Evolutionary conservation across 208 protist genomes (phyloP), one percentile per base, ranked within the genome.

Genomic region (Crithidia bombi): DNA sequence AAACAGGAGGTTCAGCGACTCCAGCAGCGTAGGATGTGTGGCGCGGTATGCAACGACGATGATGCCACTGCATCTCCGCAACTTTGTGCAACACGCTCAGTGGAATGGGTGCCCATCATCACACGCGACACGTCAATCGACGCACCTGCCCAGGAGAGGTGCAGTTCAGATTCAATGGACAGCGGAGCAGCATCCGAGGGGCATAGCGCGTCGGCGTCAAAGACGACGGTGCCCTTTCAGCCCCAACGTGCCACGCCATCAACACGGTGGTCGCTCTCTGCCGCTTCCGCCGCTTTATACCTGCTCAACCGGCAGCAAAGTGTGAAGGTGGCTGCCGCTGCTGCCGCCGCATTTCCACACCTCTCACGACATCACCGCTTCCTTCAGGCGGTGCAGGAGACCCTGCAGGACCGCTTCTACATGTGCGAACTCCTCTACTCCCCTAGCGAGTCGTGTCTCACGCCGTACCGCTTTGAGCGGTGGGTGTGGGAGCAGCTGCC

Each of bases 401-500:
- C 70, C 1, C 50, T 81, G 25, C 47, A 55, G 12, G 50, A 75
- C 17, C 61, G 66, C 47, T 81, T 82, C 49, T 83, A 87, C 75
- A 49, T 23, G 0, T 70, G 66, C 3, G 72, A 85, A 23, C 4
- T 88, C 3, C 65, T 88, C 15, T 78, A 73, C 58, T 50, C 63
- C 14, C 74, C 79, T 0, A 36, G 41, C 2, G 83, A 90, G 63
- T 83, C 82, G 28, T 70, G 52, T 35, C 73, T 87, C n/a, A 69
- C 71, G 3, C 73, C 69, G 36, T 75, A 81, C 9, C 52, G 79
- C 38, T 72, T 87, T 26, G 69, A 82, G 30, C 61, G 75, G 21
- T 91, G 82, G 81, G 73, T 86, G 64, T 81, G 76, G 71, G 69
- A 83, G 62, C 64, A 61, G 30, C 76, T 94, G 6, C 86, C 89